phyloP scores from a whole-genome alignment of 2,329 filamentous ascomycete species.

The Epicoccum sorghinum region DNA sequence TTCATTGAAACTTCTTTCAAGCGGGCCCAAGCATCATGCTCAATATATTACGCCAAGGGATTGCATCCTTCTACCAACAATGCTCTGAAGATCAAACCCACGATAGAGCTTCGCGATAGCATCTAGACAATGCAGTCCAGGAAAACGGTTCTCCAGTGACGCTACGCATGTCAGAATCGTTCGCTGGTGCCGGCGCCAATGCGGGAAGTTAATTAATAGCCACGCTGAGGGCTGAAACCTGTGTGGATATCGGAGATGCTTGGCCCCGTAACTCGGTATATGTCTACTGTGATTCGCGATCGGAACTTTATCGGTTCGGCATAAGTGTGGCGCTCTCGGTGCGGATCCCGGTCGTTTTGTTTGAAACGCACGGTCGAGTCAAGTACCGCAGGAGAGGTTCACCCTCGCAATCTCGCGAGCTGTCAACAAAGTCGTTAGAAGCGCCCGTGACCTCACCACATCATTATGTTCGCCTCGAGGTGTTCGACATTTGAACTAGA shows the following conservation, averaged over 20 bases:
- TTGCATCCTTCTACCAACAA: slow-evolving; percentile 14
- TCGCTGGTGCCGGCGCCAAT: slow-evolving; percentile 20
- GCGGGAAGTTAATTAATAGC: slow-evolving; percentile 35
- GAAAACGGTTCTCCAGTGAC: slow-evolving; percentile 18
- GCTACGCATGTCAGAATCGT: slow-evolving; percentile 25
- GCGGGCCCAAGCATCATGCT: slow-evolving; percentile 25
- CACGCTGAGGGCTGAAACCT: slow-evolving; percentile 21
- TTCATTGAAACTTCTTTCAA: neutral
- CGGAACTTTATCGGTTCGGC: slow-evolving; percentile 18
- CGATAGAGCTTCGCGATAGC: slow-evolving; percentile 15
- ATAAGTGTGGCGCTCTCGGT: slow-evolving; percentile 17
- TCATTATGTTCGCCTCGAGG: neutral
- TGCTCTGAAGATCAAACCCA: slow-evolving; percentile 16
- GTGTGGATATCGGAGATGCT: slow-evolving; percentile 14
- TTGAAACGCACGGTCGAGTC: slow-evolving; percentile 28
- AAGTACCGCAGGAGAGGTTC: slow-evolving; percentile 10
- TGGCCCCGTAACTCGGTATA: slow-evolving; percentile 9
- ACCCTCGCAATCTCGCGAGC: slow-evolving; percentile 12
- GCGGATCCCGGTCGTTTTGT: slow-evolving; percentile 22
- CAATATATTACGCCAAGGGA: slow-evolving; percentile 25
- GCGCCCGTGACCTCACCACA: slow-evolving; percentile 6
- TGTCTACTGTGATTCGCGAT: slow-evolving; percentile 16
- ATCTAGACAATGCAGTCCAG: slow-evolving; percentile 21
- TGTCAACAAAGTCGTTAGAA: slow-evolving; percentile 2
- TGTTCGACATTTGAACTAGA: neutral